phyloP scores from a whole-genome alignment of 2,329 filamentous ascomycete species.

The Fusarium aywerte region DNA sequence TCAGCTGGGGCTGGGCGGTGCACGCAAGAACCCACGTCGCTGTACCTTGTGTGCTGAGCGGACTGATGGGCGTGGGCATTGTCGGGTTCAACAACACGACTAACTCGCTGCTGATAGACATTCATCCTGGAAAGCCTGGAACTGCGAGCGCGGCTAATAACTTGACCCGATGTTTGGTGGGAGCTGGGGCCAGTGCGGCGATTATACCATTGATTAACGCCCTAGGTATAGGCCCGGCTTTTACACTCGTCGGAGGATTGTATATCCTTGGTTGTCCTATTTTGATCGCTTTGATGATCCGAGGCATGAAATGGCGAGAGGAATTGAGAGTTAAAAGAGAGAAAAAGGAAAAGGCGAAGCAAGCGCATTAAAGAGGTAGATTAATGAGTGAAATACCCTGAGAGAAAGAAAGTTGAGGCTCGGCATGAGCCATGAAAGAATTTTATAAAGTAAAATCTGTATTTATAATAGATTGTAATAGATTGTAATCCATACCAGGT shows the following conservation, averaged over 20 bases:
- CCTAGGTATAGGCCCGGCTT: conserved; percentile 64
- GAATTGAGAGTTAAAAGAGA: conserved; percentile 46
- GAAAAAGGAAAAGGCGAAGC: conserved; percentile 34
- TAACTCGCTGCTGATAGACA: conserved; percentile 65
- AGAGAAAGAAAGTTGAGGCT: background rate
- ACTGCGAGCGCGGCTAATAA: conserved; percentile 68
- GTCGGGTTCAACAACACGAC: conserved; percentile 66
- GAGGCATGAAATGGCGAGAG: conserved; percentile 58
- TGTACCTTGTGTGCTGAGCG: conserved; percentile 59
- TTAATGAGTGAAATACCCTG: background rate
- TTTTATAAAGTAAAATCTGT: background rate
- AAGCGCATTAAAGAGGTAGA: background rate
- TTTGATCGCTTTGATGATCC: conserved; percentile 55
- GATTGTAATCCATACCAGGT: background rate
- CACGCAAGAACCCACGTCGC: conserved; percentile 56
- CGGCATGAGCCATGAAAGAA: background rate
- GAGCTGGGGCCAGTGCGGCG: conserved; percentile 62
- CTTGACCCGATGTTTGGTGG: conserved; percentile 64
- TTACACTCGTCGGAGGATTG: conserved; percentile 59
- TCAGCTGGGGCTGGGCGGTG: conserved; percentile 65
- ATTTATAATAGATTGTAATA: background rate
- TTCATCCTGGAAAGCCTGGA: conserved; percentile 63
- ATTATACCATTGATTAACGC: conserved; percentile 63
- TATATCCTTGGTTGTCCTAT: conserved; percentile 55
- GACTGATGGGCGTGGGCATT: conserved; percentile 59